Conservation (phyloP, 352 stramenopile genomes). For the Thraustochytrium striatum region DNA sequence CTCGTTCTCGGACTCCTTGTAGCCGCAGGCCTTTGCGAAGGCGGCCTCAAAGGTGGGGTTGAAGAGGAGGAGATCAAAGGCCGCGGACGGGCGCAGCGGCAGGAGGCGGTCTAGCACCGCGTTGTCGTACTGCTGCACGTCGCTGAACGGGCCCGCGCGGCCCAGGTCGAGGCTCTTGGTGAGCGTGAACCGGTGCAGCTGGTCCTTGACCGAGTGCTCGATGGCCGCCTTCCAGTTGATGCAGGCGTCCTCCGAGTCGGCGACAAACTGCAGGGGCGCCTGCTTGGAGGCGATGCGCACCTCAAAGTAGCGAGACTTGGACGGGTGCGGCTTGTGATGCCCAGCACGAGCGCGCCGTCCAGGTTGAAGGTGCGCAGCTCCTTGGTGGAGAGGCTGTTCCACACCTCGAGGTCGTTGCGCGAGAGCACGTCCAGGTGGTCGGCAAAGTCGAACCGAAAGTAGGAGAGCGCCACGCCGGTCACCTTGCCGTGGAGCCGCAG, state of each 20-base stretch:
- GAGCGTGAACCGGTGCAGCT: constrained; percentile 33
- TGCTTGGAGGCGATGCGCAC: not conserved
- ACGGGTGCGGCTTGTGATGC: not conserved
- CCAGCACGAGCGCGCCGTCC: constrained; percentile 18
- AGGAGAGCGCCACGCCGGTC: constrained; percentile 39
- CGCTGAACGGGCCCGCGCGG: not conserved
- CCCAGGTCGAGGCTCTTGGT: constrained; percentile 35
- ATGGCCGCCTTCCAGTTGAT: constrained; percentile 35
- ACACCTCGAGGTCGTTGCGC: constrained; percentile 2
- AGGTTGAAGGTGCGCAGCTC: constrained; percentile 20
- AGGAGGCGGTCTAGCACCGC: constrained; percentile 24
- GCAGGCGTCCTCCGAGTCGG: not conserved
- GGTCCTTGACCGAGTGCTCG: constrained; percentile 9
- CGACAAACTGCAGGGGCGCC: constrained; percentile 3
- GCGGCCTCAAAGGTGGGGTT: constrained; percentile 1
- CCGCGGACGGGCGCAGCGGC: not conserved
- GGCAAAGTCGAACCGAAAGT: constrained; percentile 40
- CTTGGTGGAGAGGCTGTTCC: constrained; percentile 7
- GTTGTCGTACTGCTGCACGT: constrained; percentile 38
- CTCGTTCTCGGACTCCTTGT: not conserved
- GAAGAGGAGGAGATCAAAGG: constrained; percentile 32
- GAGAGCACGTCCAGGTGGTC: constrained; percentile 8
- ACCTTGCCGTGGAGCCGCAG: constrained; percentile 26
- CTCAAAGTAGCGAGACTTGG: constrained; percentile 15
- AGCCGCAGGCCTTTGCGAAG: constrained; percentile 22